Evolutionary conservation across 345 rosid species (phyloP).

Genomic region (Hibiscus tridactylites): DNA sequence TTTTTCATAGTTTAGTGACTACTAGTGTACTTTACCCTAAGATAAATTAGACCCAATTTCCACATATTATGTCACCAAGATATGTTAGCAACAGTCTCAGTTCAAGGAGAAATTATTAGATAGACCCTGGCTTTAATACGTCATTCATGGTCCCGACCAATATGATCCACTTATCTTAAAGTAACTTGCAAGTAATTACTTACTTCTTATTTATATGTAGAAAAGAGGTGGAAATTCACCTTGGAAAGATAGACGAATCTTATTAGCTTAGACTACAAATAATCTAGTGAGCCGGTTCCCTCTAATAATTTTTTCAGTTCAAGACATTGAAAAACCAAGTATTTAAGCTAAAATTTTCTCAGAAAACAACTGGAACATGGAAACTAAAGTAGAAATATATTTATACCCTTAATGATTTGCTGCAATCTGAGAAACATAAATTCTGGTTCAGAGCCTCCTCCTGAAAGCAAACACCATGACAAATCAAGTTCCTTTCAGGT

Average conservation of each 20-base stretch:
- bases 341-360: neutral
- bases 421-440: slow-evolving; percentile 26
- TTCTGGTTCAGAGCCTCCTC: slow-evolving; percentile 53
- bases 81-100: neutral
- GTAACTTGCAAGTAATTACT: too few relatives aligned
- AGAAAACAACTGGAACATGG: neutral
- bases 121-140: too few relatives aligned
- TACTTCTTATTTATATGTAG: too few relatives aligned
- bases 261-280: too few relatives aligned
- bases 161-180: too few relatives aligned
- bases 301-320: neutral
- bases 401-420: slow-evolving; percentile 33
- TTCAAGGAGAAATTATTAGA: too few relatives aligned
- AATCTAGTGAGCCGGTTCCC: too few relatives aligned
- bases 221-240: too few relatives aligned
- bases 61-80: neutral
- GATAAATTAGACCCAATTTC: neutral
- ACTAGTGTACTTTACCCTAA: neutral
- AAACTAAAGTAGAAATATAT: slow-evolving; percentile 5
- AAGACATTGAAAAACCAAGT: neutral
- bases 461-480: slow-evolving; percentile 25
- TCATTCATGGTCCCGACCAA: too few relatives aligned
- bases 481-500: neutral
- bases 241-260: too few relatives aligned
- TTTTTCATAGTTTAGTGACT: too few relatives aligned